Base-by-base conservation (phyloP, 306 rosid species). In the Adenanthera pavonina region DNA sequence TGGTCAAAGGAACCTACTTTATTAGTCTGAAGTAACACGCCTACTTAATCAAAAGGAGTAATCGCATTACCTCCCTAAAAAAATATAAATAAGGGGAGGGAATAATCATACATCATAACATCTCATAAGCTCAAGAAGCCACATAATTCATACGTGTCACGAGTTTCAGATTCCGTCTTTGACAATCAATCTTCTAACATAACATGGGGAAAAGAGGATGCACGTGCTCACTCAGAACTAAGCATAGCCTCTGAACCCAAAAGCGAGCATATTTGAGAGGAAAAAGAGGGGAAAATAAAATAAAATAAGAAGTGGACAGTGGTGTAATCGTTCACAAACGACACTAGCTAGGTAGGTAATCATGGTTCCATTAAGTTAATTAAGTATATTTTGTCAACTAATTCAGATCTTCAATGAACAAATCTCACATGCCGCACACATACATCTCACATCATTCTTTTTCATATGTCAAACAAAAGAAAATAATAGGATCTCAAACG, bases 341-440 rank as follows among this genome's bases (percentile, higher is more conserved):
- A 20, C 69, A 40, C 43, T 9, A 20, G 13, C 64, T 57, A 1
- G 5, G 4, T 20, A 7, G 25, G 69, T 56, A 75, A 59, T 41
- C 16, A 75, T 75, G 43, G 17, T 56, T 72, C 35, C 25, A 74
- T 74, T 53, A 54, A 36, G 67, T n/a, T 25, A 57, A 20, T 73
- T 73, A n/a, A 61, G 38, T 41, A 12, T 56, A 56, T 38, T 20
- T 75, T 72, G 25, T 57, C 68, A 57, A 11, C 69, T 20, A 57
- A 41, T 41, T 19, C 6, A 34, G 44, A 54, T 20, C n/a, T n/a
- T 20, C 44, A 44, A 19, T 46, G n/a, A 1, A 1, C 8, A 10
- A 69, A 43, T 19, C 9, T 69, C 74, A 69, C 53, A 16, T 69
- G 74, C n/a, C n/a, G n/a, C n/a, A n/a, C 36, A 12, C 65, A 54